These are phyloP conservation scores for Candida oleophila DNA, from an alignment of 805 yeast genomes.

Conservation along the genomic window DNA sequence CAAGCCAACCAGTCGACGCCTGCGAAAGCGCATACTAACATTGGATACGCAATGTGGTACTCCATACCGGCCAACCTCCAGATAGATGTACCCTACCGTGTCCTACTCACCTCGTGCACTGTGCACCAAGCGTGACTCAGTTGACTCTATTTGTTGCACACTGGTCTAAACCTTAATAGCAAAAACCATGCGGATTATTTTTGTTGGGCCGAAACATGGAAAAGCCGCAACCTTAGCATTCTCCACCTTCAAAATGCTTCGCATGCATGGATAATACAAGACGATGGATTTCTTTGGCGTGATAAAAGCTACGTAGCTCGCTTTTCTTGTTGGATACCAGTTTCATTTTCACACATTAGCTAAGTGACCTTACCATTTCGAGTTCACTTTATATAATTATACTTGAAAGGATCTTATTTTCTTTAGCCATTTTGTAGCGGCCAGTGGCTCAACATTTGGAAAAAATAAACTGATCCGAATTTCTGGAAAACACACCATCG, in stretches of 20 bases:
- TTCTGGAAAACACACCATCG: background rate
- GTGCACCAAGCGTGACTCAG: background rate
- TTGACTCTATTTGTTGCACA: background rate
- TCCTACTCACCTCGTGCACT: no score
- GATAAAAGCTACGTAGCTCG: background rate
- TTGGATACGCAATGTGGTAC: no score
- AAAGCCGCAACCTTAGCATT: background rate
- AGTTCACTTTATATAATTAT: background rate
- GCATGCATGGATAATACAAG: background rate
- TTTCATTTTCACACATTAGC: no score
- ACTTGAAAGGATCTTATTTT: no score
- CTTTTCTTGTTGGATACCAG: no score
- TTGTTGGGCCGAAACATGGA: background rate
- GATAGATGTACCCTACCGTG: no score
- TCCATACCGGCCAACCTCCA: no score
- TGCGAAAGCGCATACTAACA: no score
- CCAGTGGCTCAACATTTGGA: background rate
- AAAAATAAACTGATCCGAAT: background rate
- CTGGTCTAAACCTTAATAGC: background rate
- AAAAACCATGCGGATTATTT: background rate
- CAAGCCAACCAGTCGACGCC: no score
- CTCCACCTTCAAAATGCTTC: background rate
- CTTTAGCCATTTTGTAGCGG: no score
- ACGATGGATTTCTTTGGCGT: background rate
- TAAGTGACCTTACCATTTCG: no score